Conservation (phyloP, 2,329 filamentous ascomycete genomes). For the Parastagonospora nodorum region DNA sequence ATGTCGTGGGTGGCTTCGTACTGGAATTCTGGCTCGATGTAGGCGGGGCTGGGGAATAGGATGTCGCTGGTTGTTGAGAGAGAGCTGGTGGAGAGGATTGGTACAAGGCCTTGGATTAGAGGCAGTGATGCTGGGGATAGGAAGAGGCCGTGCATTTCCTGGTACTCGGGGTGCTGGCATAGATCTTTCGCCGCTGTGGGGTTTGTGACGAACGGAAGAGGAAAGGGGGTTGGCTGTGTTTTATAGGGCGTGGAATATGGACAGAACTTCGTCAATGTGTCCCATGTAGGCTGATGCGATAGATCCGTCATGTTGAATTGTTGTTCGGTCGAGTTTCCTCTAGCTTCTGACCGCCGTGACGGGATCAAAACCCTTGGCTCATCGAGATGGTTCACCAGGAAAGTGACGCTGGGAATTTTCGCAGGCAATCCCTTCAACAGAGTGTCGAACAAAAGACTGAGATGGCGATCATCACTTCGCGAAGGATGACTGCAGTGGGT, state of each 20-base stretch:
- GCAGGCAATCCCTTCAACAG: too few relatives aligned
- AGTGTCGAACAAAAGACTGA: too few relatives aligned
- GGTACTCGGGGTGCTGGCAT: slow-evolving; percentile 43
- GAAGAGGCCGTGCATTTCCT: slow-evolving; percentile 53
- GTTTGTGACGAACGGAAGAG: slow-evolving; percentile 7
- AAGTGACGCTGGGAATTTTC: too few relatives aligned
- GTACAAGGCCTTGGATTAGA: slow-evolving; percentile 49
- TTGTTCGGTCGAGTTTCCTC: too few relatives aligned
- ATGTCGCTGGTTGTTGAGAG: slow-evolving; percentile 56
- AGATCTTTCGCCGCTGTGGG: slow-evolving; percentile 7
- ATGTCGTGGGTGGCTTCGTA: slow-evolving; percentile 52
- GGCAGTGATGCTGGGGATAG: slow-evolving; percentile 52
- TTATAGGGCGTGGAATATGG: background rate
- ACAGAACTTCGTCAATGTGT: background rate
- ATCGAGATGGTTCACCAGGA: too few relatives aligned
- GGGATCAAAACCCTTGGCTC: too few relatives aligned
- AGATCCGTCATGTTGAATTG: too few relatives aligned
- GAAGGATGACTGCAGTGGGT: too few relatives aligned
- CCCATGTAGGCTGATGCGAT: background rate
- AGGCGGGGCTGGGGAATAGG: slow-evolving; percentile 58
- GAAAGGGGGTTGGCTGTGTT: too few relatives aligned
- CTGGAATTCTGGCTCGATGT: slow-evolving; percentile 50
- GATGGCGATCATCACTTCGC: too few relatives aligned
- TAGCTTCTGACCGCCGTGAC: too few relatives aligned
- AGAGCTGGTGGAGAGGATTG: slow-evolving; percentile 54